Percentiles rank a stretch among this genome's conserved stretches.
Evolutionary conservation across 2,329 filamentous ascomycete genomes (phyloP).

Genomic region (Cladosporium sp.): DNA sequence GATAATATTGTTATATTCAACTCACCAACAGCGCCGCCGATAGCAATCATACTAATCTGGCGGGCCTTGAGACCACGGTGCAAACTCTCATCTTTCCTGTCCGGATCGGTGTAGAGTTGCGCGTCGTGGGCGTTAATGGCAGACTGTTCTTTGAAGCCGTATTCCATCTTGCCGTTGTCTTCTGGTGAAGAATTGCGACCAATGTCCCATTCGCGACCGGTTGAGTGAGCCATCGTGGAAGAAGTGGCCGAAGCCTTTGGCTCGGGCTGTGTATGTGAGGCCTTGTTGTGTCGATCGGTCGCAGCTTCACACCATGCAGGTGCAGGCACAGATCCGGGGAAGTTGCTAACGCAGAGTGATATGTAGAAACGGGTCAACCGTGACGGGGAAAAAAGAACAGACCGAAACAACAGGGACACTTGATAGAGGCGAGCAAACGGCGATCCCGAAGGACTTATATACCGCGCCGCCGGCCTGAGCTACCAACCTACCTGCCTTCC

Average conservation of each 20-base stretch:
- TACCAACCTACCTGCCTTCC: background rate
- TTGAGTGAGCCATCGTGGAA: constrained; percentile 4
- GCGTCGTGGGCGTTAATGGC: background rate
- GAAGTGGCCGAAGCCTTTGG: background rate
- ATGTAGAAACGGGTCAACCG: too few relatives aligned
- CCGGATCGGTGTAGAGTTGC: constrained; percentile 10
- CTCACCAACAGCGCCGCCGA: constrained; percentile 65
- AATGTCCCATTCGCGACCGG: constrained; percentile 7
- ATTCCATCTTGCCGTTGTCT: constrained; percentile 6
- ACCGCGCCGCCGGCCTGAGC: background rate
- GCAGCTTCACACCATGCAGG: background rate
- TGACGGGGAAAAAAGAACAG: too few relatives aligned
- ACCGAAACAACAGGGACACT: background rate
- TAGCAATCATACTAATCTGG: constrained; percentile 61
- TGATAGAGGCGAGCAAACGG: background rate
- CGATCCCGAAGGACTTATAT: constrained; percentile 8
- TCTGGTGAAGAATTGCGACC: background rate
- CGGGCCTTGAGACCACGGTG: constrained; percentile 51
- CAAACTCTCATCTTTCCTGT: constrained; percentile 31
- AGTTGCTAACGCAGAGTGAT: background rate
- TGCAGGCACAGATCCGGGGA: background rate
- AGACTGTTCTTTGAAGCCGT: constrained; percentile 7
- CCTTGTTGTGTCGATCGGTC: background rate
- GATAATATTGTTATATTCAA: background rate
- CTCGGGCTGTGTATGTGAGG: background rate